Percentiles rank a stretch among this genome's conserved stretches.
phyloP scores from a whole-genome alignment of 192 early-diverging fungal species.

The Phycomyces nitens region DNA sequence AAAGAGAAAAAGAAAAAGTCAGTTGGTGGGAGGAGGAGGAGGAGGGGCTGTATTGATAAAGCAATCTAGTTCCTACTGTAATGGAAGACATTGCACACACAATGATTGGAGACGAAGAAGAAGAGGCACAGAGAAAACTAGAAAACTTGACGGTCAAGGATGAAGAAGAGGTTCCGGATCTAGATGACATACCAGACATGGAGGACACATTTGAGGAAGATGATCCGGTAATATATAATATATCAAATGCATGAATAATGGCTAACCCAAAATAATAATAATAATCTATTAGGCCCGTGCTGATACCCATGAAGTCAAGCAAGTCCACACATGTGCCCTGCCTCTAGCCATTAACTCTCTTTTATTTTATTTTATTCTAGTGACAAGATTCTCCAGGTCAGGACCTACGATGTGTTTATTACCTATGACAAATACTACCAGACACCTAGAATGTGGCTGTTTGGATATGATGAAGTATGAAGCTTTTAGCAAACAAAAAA shows the following conservation, averaged over 20 bases:
- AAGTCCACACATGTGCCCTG: background rate
- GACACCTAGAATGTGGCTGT: constrained; percentile 95
- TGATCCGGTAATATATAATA: constrained; percentile 50
- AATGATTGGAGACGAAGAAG: constrained; percentile 49
- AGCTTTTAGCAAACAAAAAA: no score
- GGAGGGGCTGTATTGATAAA: background rate
- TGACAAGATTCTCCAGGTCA: constrained; percentile 81
- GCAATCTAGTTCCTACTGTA: constrained; percentile 27
- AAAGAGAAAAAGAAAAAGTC: background rate
- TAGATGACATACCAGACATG: constrained; percentile 78
- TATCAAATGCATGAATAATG: no score
- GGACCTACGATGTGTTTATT: constrained; percentile 98
- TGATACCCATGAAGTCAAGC: background rate
- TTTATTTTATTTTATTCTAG: constrained; percentile 26
- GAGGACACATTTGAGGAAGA: constrained; percentile 90
- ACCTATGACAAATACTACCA: constrained; percentile 99
- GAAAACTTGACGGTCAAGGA: constrained; percentile 34
- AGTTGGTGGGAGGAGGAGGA: background rate
- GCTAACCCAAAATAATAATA: no score
- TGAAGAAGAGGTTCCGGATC: constrained; percentile 39
- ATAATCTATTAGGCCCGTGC: background rate
- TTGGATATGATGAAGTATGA: constrained; percentile 89
- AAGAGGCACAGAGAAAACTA: constrained; percentile 14
- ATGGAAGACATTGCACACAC: constrained; percentile 63
- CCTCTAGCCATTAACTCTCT: no score